Evolutionary conservation across 345 rosid genomes (phyloP).

Genomic region (Gossypium rotundifolium): DNA sequence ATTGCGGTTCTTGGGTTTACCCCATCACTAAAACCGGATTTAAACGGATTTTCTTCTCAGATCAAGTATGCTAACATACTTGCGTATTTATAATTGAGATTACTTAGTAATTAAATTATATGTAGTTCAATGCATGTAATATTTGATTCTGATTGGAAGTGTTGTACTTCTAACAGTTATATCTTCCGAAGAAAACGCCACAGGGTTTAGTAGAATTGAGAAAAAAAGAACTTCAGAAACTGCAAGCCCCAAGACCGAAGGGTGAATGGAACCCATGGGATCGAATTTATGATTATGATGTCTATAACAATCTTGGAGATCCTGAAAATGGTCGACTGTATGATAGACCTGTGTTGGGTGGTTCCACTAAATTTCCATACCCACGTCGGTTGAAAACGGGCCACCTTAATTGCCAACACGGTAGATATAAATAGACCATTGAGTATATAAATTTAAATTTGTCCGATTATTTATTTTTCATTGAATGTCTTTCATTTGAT

Average conservation of each 20-base stretch:
- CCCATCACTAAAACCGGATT: slow-evolving; percentile 34
- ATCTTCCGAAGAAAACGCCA: slow-evolving; percentile 50
- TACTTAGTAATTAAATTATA: too few species aligned
- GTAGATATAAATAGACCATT: slow-evolving; percentile 12
- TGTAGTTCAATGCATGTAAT: too few species aligned
- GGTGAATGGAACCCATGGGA: slow-evolving; percentile 53
- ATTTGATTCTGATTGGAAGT: too few species aligned
- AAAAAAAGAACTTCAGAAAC: slow-evolving; percentile 35
- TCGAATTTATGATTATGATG: slow-evolving; percentile 47
- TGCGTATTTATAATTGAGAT: too few species aligned
- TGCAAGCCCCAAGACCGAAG: slow-evolving; percentile 29
- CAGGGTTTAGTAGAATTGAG: slow-evolving; percentile 31
- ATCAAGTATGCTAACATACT: slow-evolving; percentile 24
- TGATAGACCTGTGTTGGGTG: slow-evolving; percentile 46
- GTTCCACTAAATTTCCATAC: slow-evolving; percentile 37
- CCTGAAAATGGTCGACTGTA: slow-evolving; percentile 33
- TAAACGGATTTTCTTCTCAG: slow-evolving; percentile 47
- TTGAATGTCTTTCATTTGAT: neutral
- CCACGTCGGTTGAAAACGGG: slow-evolving; percentile 54
- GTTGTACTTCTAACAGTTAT: slow-evolving; percentile 25
- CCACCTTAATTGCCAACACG: slow-evolving; percentile 20
- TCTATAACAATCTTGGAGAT: slow-evolving; percentile 48
- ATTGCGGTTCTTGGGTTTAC: slow-evolving; percentile 57
- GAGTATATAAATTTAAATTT: too few species aligned
- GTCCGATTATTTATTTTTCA: too few species aligned